phyloP scores from a whole-genome alignment of 805 yeast species.

The Yamadazyma sp. region DNA sequence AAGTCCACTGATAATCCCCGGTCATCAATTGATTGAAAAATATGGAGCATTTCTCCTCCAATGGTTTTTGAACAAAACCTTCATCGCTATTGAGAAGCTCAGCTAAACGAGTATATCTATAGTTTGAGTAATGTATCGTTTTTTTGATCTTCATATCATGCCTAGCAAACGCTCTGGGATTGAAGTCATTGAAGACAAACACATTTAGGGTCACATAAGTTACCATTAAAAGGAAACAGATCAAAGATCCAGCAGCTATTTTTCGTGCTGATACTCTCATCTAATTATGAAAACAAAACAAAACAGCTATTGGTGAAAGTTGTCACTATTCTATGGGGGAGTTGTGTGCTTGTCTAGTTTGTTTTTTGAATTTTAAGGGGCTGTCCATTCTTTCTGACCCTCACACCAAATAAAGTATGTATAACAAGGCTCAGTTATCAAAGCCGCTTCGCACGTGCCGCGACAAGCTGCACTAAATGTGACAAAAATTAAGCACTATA shows the following conservation, averaged over 20 bases:
- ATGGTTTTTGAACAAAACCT: constrained; percentile 13
- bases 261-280: constrained; percentile 2
- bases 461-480: no score
- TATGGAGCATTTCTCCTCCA: constrained; percentile 24
- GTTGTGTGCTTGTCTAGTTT: no score
- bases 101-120: constrained; percentile 21
- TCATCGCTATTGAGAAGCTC: constrained; percentile 14
- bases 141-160: constrained; percentile 18
- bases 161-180: constrained; percentile 9
- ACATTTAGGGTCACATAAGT: constrained; percentile 1
- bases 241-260: constrained; percentile 1
- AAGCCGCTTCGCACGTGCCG: no score
- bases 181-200: constrained; percentile 2
- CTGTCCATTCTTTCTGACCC: no score
- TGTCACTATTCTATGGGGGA: no score
- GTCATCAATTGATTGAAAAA: constrained; percentile 24
- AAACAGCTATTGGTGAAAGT: no score
- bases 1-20: constrained; percentile 24
- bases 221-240: not conserved
- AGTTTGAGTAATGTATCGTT: constrained; percentile 25
- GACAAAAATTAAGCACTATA: no score
- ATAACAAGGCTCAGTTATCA: not conserved
- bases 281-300: no score
- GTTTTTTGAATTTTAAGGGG: no score
- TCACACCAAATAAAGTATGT: no score